These are phyloP conservation scores for Nicotiana obtusifolia DNA, from an alignment of 257 asterid genomes.

Conservation along the genomic window DNA sequence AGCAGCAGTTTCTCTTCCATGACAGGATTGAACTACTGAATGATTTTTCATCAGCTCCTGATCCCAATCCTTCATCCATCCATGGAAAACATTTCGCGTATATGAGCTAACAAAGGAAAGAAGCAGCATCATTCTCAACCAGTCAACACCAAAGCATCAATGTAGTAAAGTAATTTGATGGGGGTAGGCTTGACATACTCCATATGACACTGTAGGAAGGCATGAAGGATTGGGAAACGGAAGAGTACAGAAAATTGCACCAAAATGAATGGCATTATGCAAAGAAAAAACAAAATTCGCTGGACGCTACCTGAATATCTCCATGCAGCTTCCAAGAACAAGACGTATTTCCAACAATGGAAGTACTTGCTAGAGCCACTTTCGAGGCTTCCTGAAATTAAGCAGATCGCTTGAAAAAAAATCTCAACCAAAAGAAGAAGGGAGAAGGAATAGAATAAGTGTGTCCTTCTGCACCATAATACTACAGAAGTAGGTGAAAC, in stretches of 20 bases:
- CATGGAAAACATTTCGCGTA: constrained; percentile 91
- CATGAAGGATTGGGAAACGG: background rate
- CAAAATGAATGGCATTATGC: background rate
- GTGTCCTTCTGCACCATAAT: constrained; percentile 1
- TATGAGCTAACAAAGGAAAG: constrained; percentile 53
- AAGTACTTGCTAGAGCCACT: constrained; percentile 47
- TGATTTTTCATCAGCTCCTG: constrained; percentile 43
- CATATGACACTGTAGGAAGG: background rate
- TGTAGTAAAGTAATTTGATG: background rate
- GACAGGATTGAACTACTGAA: constrained; percentile 52
- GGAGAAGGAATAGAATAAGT: background rate
- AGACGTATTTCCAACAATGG: constrained; percentile 60
- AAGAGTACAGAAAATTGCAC: background rate
- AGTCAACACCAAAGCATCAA: constrained; percentile 15
- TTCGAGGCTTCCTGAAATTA: constrained; percentile 77
- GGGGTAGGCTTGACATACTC: constrained; percentile 1
- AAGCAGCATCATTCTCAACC: constrained; percentile 17
- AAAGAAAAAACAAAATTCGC: background rate
- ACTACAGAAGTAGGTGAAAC: constrained; percentile 13
- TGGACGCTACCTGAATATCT: constrained; percentile 71
- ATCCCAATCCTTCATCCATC: constrained; percentile 46
- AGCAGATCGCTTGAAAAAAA: constrained; percentile 17
- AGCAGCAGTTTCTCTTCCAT: constrained; percentile 69
- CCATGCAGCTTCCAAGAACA: constrained; percentile 94
- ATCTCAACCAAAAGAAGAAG: constrained; percentile 2